Base-by-base conservation (phyloP, 331 rosid genomes). In the Acacia pycnantha region DNA sequence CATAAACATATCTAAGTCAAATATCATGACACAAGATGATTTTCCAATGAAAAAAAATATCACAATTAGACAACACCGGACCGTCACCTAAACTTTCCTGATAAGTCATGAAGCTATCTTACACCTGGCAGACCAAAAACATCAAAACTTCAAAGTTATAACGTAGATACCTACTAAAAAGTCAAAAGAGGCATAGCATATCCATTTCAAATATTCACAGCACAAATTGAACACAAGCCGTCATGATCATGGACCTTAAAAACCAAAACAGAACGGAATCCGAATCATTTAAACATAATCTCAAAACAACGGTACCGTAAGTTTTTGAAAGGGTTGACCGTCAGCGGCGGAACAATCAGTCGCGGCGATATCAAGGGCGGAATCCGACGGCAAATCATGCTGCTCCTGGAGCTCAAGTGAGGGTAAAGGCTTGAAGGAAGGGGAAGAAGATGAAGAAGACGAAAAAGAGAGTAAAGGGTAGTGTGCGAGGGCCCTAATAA, bases 401-500 rank as follows among this genome's bases (percentile, higher is more conserved):
- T 90, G 92, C 24, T 80, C 80, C 70, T 24, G 77, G 0, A 90
- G 90, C 79, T 95, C 98, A 81, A 92, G 83, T 0, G 87, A 91
- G 31, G 99, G 97, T 73, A 95, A 78, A 79, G 97, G 90, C 81
- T 89, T 92, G 89, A 95, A 95, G 71, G 96, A 62, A 77, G 87
- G 64, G n/a, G 92, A 72, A 19, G 90, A 67, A 21, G 88, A 77
- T 15, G 94, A 81, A 8, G 90, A 88, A 61, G 92, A 13, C 0
- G 85, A 74, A 14, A 82, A 77, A 70, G 92, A 93, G 82, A 96
- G 93, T 7, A 96, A 79, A 70, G 97, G 92, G 14, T 90, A 92
- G 89, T 94, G 94, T 2, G 90, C 95, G 11, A 96, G 86, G 80
- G 92, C 87, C 85, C 97, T 88, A 86, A 95, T 90, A 89, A 92